These are phyloP conservation scores for Beauveria scarabaeidicola DNA, from an alignment of 2,329 filamentous ascomycete species.

Conservation along the genomic window DNA sequence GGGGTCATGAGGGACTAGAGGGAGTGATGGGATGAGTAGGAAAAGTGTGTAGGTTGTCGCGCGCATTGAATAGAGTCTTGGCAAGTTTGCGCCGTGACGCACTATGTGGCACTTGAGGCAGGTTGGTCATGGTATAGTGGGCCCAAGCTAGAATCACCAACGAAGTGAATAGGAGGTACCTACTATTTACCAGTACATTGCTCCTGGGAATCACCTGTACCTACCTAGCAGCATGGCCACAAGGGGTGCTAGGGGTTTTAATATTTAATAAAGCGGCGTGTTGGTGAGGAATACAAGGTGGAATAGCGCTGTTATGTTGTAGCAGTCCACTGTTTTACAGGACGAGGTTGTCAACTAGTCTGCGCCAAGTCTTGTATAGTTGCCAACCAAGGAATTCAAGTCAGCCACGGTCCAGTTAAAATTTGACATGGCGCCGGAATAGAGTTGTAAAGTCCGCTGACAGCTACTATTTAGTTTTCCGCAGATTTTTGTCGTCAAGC, in stretches of 20 bases:
- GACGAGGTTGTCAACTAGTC: too few relatives aligned
- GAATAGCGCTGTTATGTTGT: too few relatives aligned
- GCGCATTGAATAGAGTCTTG: not conserved
- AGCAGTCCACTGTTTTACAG: not conserved
- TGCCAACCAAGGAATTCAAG: not conserved
- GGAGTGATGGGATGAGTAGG: not conserved
- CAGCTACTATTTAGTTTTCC: too few relatives aligned
- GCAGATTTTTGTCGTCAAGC: too few relatives aligned
- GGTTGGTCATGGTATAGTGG: not conserved
- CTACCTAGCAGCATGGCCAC: too few relatives aligned
- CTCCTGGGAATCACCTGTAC: too few relatives aligned
- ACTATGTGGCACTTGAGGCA: not conserved
- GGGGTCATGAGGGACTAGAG: not conserved
- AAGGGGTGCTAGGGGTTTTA: too few relatives aligned
- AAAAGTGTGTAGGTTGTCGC: not conserved
- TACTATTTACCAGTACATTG: too few relatives aligned
- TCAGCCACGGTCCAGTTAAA: not conserved
- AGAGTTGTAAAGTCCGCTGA: not conserved
- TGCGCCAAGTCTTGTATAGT: not conserved
- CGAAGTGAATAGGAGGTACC: too few relatives aligned
- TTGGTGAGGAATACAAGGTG: too few relatives aligned
- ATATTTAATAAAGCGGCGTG: too few relatives aligned
- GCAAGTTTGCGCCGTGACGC: conserved; percentile 3
- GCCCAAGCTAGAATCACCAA: too few relatives aligned
- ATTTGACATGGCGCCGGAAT: not conserved